Evolutionary conservation across 257 asterid genomes (phyloP).

Genomic region (Hygrophila difformis): DNA sequence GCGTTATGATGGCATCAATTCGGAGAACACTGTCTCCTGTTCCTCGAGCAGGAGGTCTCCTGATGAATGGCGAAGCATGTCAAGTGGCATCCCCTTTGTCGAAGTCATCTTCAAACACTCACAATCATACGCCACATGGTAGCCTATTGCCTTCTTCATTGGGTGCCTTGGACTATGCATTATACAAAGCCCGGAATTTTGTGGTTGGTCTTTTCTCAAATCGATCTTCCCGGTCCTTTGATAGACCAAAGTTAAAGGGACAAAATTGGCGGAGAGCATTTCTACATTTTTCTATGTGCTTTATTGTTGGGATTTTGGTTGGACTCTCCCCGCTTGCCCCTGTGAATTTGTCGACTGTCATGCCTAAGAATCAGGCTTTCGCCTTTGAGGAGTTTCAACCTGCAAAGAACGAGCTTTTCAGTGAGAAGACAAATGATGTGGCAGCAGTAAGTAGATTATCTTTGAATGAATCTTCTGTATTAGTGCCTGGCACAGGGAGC

Average conservation of each 20-base stretch:
- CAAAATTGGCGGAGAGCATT: constrained; percentile 52
- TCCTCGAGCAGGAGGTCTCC: constrained; percentile 38
- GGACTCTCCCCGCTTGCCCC: constrained; percentile 59
- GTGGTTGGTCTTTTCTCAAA: constrained; percentile 40
- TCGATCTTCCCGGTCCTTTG: constrained; percentile 41
- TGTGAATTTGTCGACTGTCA: constrained; percentile 22
- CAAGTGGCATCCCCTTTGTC: constrained; percentile 57
- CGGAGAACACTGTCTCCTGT: constrained; percentile 62
- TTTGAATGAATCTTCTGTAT: constrained; percentile 16
- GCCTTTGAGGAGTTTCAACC: constrained; percentile 30
- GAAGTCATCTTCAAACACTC: constrained; percentile 46
- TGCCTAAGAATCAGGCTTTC: constrained; percentile 34
- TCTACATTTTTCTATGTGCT: constrained; percentile 49
- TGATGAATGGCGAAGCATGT: constrained; percentile 50
- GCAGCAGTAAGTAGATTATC: constrained; percentile 17
- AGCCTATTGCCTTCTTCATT: constrained; percentile 27
- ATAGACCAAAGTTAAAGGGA: constrained; percentile 49
- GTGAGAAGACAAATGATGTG: constrained; percentile 13
- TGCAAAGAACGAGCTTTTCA: constrained; percentile 13
- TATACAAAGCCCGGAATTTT: constrained; percentile 34
- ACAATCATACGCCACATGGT: constrained; percentile 28
- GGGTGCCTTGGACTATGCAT: constrained; percentile 43
- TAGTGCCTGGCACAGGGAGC: constrained; percentile 14
- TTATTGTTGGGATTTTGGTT: constrained; percentile 42
- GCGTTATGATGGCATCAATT: constrained; percentile 52